Base-by-base conservation (phyloP, 352 stramenopile species). In the Globisporangium mamillatum region DNA sequence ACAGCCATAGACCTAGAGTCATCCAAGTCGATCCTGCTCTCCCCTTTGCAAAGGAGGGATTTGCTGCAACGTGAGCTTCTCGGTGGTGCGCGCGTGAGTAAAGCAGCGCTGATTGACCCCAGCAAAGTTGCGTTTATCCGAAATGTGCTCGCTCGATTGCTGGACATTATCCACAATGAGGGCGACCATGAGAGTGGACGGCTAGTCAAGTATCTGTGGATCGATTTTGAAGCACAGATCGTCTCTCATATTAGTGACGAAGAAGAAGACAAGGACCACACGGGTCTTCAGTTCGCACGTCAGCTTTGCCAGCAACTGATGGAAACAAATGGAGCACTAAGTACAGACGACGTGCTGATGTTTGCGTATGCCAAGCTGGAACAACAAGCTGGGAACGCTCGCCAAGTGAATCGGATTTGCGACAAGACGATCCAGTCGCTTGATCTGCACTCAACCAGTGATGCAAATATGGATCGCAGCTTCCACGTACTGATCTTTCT, bases 401-500 rank as follows among this genome's bases (percentile, higher is more conserved):
- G 75, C 8, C 79, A 89, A 59, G 70, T 82, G 20, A 64, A 66
- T 36, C 82, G 83, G 12, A 81, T 90, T 16, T 92, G 81, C 29
- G 80, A 86, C 24, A 92, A 80, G 55, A 88, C 76, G 20, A 34
- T 91, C 4, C 60, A 53, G 29, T 80, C 76, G 25, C 62, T 87
- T 3, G 56, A 55, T 12, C 24, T 44, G 18, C 18, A 44, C 14
- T 60, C 34, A 14, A 36, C 25, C 27, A 69, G 57, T 29, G 52
- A 73, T 41, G 8, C 48, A 2, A 25, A 44, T 1, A 36, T 60
- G 48, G 46, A 58, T 65, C 72, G 71, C 36, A 36, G 34, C 29
- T 82, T 87, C 12, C 85, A 93, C 67, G 75, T 76, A 8, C 76
- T 92, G 46, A 41, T 86, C 4, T 92, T 83, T 74, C 69, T 90